Evolutionary conservation across 2,329 filamentous ascomycete species (phyloP).

Genomic region (Shiraia sp.): DNA sequence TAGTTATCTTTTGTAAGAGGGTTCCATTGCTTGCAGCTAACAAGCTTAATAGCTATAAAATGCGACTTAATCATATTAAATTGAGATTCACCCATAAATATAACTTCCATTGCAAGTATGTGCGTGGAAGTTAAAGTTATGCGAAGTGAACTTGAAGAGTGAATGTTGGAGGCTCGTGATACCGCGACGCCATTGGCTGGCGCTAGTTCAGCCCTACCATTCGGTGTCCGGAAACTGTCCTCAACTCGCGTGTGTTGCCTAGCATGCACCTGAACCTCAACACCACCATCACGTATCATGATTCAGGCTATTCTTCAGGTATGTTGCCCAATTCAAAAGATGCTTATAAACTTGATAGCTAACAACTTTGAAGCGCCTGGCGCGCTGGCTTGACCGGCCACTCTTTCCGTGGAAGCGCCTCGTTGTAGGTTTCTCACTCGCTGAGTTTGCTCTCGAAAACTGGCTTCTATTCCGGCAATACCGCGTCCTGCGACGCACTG

Average conservation of each 20-base stretch:
- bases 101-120: no score
- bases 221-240: constrained; percentile 21
- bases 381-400: constrained; percentile 84
- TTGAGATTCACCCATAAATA: no score
- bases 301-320: constrained; percentile 45
- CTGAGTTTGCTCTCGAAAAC: constrained; percentile 87
- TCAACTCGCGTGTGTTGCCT: constrained; percentile 22
- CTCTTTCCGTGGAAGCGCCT: constrained; percentile 97
- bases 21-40: no score
- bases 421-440: constrained; percentile 90
- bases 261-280: constrained; percentile 8
- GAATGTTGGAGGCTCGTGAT: not conserved
- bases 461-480: constrained; percentile 91
- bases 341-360: constrained; percentile 4
- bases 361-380: constrained; percentile 62
- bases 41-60: no score
- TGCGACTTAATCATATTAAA: no score
- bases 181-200: constrained; percentile 3
- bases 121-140: no score
- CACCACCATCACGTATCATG: constrained; percentile 28
- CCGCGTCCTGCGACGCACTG: constrained; percentile 76
- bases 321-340: not conserved
- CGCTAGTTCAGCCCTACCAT: constrained; percentile 17
- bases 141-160: no score
- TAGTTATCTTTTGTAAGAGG: no score